phyloP scores from a whole-genome alignment of 305 asterid genomes.

The Fraxinus dipetala region DNA sequence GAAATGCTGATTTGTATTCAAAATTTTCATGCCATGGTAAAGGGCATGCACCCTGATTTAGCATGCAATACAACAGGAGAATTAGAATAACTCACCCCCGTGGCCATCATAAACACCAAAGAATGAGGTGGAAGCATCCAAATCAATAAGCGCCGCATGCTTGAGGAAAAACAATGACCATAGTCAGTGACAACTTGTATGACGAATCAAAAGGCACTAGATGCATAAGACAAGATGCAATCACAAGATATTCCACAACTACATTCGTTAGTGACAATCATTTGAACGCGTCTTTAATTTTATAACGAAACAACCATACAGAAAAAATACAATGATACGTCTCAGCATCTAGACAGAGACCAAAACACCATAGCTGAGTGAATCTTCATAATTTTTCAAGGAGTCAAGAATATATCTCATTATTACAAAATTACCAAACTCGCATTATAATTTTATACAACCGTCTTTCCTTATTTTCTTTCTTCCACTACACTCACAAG shows the following conservation, averaged over 20 bases:
- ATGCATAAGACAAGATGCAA: not conserved
- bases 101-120: constrained; percentile 98
- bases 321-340: not conserved
- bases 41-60: not conserved
- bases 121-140: constrained; percentile 78
- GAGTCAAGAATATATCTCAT: not conserved
- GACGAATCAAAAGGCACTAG: not conserved
- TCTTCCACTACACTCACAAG: not conserved
- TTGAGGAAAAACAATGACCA: constrained; percentile 30
- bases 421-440: not conserved
- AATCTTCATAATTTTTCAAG: not conserved
- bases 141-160: constrained; percentile 82
- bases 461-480: not conserved
- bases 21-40: not conserved
- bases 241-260: not conserved
- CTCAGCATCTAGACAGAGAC: not conserved
- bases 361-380: not conserved
- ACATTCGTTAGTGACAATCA: not conserved
- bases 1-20: not conserved
- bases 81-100: constrained; percentile 60
- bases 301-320: not conserved
- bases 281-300: not conserved
- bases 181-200: constrained; percentile 10
- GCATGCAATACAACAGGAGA: not conserved
- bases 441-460: not conserved